phyloP scores from a whole-genome alignment of 805 yeast species.

The Isabelozyma gotoi region DNA sequence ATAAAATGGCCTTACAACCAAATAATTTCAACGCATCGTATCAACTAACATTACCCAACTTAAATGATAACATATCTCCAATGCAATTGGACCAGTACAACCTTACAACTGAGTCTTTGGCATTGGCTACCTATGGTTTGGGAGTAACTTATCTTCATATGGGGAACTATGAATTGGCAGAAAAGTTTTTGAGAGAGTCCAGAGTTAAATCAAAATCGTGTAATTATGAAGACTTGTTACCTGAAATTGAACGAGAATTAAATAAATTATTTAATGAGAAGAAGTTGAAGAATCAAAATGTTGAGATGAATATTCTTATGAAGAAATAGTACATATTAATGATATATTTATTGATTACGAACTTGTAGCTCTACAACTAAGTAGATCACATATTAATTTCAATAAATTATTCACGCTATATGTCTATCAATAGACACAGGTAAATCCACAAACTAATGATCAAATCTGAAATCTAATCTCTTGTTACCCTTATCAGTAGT shows the following conservation, averaged over 20 bases:
- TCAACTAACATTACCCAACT: slow-evolving; percentile 26
- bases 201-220: slow-evolving; percentile 67
- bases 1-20: neutral
- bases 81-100: slow-evolving; percentile 2
- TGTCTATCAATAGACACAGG: no score
- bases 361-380: no score
- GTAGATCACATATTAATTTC: no score
- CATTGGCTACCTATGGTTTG: slow-evolving; percentile 79
- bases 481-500: slow-evolving; percentile 22
- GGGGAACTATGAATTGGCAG: slow-evolving; percentile 57
- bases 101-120: slow-evolving; percentile 62
- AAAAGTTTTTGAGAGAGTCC: slow-evolving; percentile 63
- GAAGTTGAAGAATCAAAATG: slow-evolving; percentile 1
- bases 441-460: no score
- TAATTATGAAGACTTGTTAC: slow-evolving; percentile 60
- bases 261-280: slow-evolving; percentile 45
- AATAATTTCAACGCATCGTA: neutral
- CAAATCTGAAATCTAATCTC: slow-evolving; percentile 22
- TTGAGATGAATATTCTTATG: neutral
- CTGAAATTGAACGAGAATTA: slow-evolving; percentile 66
- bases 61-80: slow-evolving; percentile 16
- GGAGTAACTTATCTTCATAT: slow-evolving; percentile 76
- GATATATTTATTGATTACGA: no score
- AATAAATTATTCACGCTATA: neutral
- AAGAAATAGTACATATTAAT: neutral